phyloP scores from a whole-genome alignment of 768 basidiomycete genomes.

The Paxillus ammoniavirescens region DNA sequence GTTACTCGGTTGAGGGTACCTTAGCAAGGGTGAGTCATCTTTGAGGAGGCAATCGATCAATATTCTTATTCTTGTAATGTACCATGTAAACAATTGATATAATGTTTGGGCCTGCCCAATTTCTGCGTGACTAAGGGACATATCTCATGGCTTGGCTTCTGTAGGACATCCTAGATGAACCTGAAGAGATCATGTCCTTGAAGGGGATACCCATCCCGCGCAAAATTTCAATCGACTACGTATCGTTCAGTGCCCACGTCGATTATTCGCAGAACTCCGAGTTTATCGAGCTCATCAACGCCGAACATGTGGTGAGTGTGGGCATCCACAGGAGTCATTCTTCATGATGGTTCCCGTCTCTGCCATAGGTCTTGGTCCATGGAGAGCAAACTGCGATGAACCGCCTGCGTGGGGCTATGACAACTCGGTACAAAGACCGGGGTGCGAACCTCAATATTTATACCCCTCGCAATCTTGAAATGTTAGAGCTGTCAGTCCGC shows the following conservation, averaged over 20 bases:
- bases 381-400: slow-evolving; percentile 93
- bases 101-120: background rate
- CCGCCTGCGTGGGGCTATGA: slow-evolving; percentile 79
- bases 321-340: background rate
- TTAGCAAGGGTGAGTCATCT: slow-evolving; percentile 84
- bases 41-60: background rate
- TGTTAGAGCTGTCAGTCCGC: slow-evolving; percentile 78
- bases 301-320: slow-evolving; percentile 78
- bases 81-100: slow-evolving; percentile 3
- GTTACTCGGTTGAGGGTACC: slow-evolving; percentile 96
- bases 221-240: slow-evolving; percentile 87
- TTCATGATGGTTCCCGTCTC: background rate
- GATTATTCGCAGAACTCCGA: slow-evolving; percentile 95
- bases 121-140: slow-evolving; percentile 1
- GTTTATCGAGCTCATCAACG: slow-evolving; percentile 89
- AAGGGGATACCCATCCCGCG: slow-evolving; percentile 79
- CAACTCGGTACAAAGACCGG: slow-evolving; percentile 76
- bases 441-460: slow-evolving; percentile 94
- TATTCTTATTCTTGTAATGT: slow-evolving; percentile 1
- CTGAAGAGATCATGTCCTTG: slow-evolving; percentile 76
- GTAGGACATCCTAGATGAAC: slow-evolving; percentile 91
- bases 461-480: slow-evolving; percentile 89
- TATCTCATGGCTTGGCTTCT: slow-evolving; percentile 2
- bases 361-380: slow-evolving; percentile 79
- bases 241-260: slow-evolving; percentile 96